phyloP scores from a whole-genome alignment of 768 basidiomycete genomes.

The Cystoderma amianthinum region DNA sequence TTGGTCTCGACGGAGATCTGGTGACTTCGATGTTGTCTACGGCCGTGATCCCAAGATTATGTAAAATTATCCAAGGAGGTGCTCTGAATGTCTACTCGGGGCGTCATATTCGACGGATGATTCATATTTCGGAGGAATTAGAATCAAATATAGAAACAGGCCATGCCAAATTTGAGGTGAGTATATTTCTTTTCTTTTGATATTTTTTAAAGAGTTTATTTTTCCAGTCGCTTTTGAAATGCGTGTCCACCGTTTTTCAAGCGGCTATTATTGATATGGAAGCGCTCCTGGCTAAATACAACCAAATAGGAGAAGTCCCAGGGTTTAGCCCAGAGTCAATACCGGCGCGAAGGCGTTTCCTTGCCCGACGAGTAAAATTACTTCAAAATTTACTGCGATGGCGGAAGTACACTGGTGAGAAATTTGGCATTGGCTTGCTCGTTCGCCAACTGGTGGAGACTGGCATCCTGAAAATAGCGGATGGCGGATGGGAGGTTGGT shows the following conservation, averaged over 20 bases:
- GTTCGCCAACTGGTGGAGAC: constrained; percentile 49
- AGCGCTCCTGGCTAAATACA: constrained; percentile 42
- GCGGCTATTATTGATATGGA: constrained; percentile 46
- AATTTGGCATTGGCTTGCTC: constrained; percentile 47
- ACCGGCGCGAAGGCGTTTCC: constrained; percentile 63
- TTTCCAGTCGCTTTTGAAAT: constrained; percentile 50
- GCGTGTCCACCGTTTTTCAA: constrained; percentile 46
- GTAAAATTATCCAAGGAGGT: constrained; percentile 71
- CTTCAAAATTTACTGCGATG: constrained; percentile 68
- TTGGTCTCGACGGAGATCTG: constrained; percentile 82
- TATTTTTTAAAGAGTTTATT: no score
- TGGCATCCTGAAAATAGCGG: constrained; percentile 58
- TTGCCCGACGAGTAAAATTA: constrained; percentile 64
- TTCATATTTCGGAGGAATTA: constrained; percentile 77
- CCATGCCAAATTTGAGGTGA: constrained; percentile 59
- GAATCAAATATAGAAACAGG: constrained; percentile 66
- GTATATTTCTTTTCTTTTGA: constrained; percentile 6
- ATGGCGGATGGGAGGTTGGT: constrained; percentile 83
- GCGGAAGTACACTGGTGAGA: constrained; percentile 65
- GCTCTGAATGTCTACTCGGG: constrained; percentile 79
- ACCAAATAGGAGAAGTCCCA: constrained; percentile 19
- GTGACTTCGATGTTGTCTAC: constrained; percentile 87
- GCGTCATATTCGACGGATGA: constrained; percentile 47
- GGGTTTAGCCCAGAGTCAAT: constrained; percentile 75
- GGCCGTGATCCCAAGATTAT: constrained; percentile 68